Percentiles rank a stretch among this genome's conserved stretches.
These are phyloP conservation scores for Penicillium hesseltinei DNA, from an alignment of 2,329 filamentous ascomycete genomes.

Conservation along the genomic window DNA sequence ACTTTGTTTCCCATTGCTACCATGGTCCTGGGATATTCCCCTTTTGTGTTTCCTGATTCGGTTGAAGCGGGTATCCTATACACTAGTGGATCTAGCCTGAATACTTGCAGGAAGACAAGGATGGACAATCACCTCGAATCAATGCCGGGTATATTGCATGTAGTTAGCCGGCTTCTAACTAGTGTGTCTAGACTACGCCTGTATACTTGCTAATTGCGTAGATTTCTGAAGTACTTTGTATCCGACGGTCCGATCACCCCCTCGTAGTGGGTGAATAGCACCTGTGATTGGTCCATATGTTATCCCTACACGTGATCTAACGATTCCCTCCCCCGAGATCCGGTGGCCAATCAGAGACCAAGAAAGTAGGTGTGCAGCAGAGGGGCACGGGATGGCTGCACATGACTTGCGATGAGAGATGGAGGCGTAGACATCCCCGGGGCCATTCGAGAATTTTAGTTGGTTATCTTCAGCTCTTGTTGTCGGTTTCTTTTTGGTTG, in stretches of 20 bases:
- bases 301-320: conserved; percentile 28
- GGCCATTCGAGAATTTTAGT: conserved; percentile 11
- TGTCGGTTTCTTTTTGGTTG: background rate
- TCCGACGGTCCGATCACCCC: conserved; percentile 6
- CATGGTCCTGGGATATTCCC: background rate
- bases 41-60: background rate
- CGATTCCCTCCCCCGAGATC: conserved; percentile 21
- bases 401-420: conserved; percentile 30
- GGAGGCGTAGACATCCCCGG: conserved; percentile 12
- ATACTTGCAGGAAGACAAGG: background rate
- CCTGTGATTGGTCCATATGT: conserved; percentile 15
- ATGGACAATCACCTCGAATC: background rate
- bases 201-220: background rate
- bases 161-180: background rate
- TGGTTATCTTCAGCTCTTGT: conserved; percentile 9
- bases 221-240: background rate
- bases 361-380: conserved; percentile 18
- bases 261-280: background rate
- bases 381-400: conserved; percentile 42
- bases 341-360: conserved; percentile 28
- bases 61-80: background rate
- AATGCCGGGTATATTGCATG: background rate
- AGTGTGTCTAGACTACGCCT: background rate
- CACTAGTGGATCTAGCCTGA: conserved; percentile 3
- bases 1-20: background rate